A percentile compares a stretch with the other conserved stretches of the same genome.
Conservation (phyloP, 108 stramenopile genomes). For the Cylindrotheca closterium region DNA sequence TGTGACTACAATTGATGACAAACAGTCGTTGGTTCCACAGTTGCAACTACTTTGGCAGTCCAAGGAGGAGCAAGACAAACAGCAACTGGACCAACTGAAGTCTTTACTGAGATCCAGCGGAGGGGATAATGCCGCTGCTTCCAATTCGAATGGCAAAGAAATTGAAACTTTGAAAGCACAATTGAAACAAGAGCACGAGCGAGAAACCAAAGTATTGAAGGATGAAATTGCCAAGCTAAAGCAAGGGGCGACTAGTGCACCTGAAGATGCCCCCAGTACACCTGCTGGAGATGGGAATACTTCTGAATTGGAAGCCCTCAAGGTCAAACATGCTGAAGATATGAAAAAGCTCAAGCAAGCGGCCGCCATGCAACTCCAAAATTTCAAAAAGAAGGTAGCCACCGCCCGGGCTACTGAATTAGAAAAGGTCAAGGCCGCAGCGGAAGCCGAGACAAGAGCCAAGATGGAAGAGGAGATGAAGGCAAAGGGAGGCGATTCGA, state of each 20-base stretch:
- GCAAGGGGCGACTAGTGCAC: conserved; percentile 9
- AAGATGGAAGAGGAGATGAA: conserved; percentile 15
- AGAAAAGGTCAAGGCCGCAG: conserved; percentile 45
- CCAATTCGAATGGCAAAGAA: conserved; percentile 17
- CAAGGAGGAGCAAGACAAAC: conserved; percentile 21
- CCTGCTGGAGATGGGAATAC: conserved; percentile 11
- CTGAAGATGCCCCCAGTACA: conserved; percentile 7
- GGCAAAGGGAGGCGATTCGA: not conserved
- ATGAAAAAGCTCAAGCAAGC: conserved; percentile 42
- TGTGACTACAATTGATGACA: conserved; percentile 4
- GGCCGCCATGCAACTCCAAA: conserved; percentile 41
- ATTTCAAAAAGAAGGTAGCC: conserved; percentile 58
- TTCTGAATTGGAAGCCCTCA: conserved; percentile 42
- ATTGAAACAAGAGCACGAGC: conserved; percentile 26
- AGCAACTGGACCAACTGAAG: conserved; percentile 25
- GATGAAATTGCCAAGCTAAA: conserved; percentile 21
- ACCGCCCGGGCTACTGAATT: conserved; percentile 47
- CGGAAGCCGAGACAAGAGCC: conserved; percentile 27
- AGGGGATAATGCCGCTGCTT: conserved; percentile 1
- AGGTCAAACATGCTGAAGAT: conserved; percentile 36
- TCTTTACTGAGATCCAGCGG: not conserved
- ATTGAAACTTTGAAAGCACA: conserved; percentile 55
- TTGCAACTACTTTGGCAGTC: conserved; percentile 15
- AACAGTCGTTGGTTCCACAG: conserved; percentile 5
- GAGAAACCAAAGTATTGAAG: conserved; percentile 12